Evolutionary conservation across 257 asterid genomes (phyloP).

Genomic region (Fraxinus quadrangulata): DNA sequence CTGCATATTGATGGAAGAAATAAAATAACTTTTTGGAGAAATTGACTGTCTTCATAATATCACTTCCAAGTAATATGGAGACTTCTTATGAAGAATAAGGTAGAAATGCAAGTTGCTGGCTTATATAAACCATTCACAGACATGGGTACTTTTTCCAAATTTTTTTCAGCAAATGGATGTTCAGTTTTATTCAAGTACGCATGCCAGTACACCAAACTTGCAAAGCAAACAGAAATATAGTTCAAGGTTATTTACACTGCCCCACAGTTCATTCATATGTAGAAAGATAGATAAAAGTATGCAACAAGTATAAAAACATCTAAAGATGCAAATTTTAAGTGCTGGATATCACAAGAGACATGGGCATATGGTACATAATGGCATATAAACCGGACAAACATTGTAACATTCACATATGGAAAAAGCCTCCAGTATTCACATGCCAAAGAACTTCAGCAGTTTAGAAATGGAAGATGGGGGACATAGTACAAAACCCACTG

Average conservation of each 20-base stretch:
- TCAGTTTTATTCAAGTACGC: background rate
- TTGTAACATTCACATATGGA: no score
- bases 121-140: background rate
- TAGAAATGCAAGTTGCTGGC: background rate
- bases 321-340: no score
- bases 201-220: background rate
- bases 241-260: background rate
- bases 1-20: conserved; percentile 26
- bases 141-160: no score
- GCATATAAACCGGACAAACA: no score
- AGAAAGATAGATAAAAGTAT: background rate
- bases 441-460: no score
- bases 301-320: no score
- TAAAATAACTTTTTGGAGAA: background rate
- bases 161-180: background rate
- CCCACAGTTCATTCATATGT: background rate
- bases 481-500: no score
- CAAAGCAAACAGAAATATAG: background rate
- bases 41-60: background rate
- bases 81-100: background rate
- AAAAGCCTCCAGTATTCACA: no score
- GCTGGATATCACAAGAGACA: no score
- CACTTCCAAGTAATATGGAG: background rate
- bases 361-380: no score
- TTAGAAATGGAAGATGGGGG: no score